Evolutionary conservation across 2,329 filamentous ascomycete genomes (phyloP).

Genomic region (Fusarium burgessii): DNA sequence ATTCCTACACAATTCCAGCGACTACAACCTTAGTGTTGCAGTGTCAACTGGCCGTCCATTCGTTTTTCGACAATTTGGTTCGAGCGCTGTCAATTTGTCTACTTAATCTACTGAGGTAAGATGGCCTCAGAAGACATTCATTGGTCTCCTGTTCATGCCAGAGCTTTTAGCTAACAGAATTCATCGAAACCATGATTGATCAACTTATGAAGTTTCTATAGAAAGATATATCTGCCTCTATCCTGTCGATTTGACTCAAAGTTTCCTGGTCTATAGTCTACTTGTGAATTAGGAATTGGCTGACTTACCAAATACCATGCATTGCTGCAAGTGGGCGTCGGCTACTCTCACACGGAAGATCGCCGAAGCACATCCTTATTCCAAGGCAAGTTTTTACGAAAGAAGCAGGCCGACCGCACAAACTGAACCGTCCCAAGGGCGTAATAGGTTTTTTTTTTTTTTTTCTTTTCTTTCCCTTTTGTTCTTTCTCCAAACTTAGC

Average conservation of each 20-base stretch:
- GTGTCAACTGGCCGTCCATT: not conserved
- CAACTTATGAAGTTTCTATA: constrained; percentile 3
- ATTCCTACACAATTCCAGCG: not conserved
- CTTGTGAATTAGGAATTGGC: constrained; percentile 1
- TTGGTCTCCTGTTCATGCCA: not conserved
- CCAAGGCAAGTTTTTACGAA: constrained; percentile 24
- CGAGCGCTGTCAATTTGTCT: not conserved
- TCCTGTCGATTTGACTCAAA: not conserved
- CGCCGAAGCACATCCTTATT: constrained; percentile 21
- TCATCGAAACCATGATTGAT: not conserved
- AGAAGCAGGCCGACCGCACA: constrained; percentile 21
- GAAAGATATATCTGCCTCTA: not conserved
- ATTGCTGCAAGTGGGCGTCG: constrained; percentile 5
- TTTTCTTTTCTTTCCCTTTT: not conserved
- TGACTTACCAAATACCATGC: constrained; percentile 3
- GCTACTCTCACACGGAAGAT: constrained; percentile 25
- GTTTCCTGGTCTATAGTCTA: not conserved
- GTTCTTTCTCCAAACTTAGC: constrained; percentile 1
- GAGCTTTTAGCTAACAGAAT: not conserved
- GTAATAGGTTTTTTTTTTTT: not conserved
- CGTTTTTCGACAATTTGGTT: not conserved
- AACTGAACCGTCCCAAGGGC: constrained; percentile 1
- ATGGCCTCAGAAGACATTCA: not conserved
- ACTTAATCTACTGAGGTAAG: not conserved
- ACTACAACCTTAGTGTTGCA: not conserved